Conservation (phyloP, 305 asterid species). For the Plantago lanceolata region DNA sequence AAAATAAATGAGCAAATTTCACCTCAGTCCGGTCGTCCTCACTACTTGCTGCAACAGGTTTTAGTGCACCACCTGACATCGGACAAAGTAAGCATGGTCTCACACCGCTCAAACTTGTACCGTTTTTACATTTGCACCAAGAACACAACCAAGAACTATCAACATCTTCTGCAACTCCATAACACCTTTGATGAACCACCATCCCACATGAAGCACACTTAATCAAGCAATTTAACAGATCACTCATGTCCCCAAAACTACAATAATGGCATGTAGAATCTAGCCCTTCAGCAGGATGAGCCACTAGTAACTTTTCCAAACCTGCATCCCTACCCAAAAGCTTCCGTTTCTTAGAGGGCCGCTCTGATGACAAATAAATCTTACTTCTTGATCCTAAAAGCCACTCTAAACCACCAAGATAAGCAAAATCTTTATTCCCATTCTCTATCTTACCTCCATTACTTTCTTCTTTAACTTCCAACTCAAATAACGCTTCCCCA, state of each 20-base stretch:
- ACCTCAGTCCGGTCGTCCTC: constrained; percentile 33
- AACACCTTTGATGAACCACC: constrained; percentile 90
- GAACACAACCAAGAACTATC: constrained; percentile 80
- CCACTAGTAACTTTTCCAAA: constrained; percentile 77
- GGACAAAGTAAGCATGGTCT: constrained; percentile 87
- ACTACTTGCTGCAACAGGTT: constrained; percentile 51
- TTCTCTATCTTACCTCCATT: constrained; percentile 27
- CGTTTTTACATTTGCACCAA: constrained; percentile 69
- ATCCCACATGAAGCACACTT: constrained; percentile 69
- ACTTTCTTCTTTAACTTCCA: constrained; percentile 27
- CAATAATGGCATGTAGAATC: constrained; percentile 81
- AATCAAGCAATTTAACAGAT: constrained; percentile 67
- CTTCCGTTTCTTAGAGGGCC: constrained; percentile 87
- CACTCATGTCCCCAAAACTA: constrained; percentile 56
- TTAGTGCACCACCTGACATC: constrained; percentile 83
- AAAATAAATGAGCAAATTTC: constrained; percentile 86
- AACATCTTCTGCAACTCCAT: constrained; percentile 81
- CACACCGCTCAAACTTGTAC: constrained; percentile 30
- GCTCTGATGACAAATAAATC: constrained; percentile 78
- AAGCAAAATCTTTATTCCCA: constrained; percentile 29
- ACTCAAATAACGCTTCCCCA: constrained; percentile 29
- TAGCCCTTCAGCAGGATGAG: constrained; percentile 65
- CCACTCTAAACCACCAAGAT: constrained; percentile 81
- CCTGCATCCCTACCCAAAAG: constrained; percentile 92
- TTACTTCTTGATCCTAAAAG: constrained; percentile 88